A percentile compares a stretch with the other conserved stretches of the same genome.
phyloP scores from a whole-genome alignment of 495 filamentous ascomycete species.

The Aspergillus sparsus region DNA sequence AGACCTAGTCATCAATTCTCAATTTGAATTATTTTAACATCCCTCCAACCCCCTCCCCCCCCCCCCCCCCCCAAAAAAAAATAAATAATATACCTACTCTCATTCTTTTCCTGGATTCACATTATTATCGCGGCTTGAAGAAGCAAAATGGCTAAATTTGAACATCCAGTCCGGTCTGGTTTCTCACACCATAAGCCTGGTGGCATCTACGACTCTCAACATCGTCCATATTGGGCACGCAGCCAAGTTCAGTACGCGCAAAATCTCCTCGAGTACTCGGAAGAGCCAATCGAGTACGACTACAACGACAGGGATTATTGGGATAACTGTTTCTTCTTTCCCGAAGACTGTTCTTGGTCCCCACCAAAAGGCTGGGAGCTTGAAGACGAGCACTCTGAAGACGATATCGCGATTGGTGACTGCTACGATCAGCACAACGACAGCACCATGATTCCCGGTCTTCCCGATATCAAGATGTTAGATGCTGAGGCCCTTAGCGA shows the following conservation, averaged over 20 bases:
- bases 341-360: constrained; percentile 50
- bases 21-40: neutral
- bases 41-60: neutral
- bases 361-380: constrained; percentile 36
- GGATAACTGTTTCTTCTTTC: constrained; percentile 52
- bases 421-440: constrained; percentile 19
- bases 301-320: constrained; percentile 48
- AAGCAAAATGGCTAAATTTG: constrained; percentile 31
- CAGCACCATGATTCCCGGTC: constrained; percentile 49
- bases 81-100: neutral
- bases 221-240: constrained; percentile 47
- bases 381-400: constrained; percentile 26
- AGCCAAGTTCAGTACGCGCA: constrained; percentile 42
- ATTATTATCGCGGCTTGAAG: neutral
- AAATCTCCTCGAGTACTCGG: constrained; percentile 42
- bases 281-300: constrained; percentile 51
- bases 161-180: constrained; percentile 26
- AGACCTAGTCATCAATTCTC: neutral
- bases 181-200: constrained; percentile 15
- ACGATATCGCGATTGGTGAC: constrained; percentile 16
- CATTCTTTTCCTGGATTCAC: neutral
- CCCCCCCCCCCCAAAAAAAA: no score
- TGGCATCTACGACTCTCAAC: constrained; percentile 22
- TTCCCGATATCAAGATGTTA: constrained; percentile 52
- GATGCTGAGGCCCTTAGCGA: constrained; percentile 50